These are phyloP conservation scores for Boletus pseudopeckii DNA, from an alignment of 768 basidiomycete species.

Conservation along the genomic window DNA sequence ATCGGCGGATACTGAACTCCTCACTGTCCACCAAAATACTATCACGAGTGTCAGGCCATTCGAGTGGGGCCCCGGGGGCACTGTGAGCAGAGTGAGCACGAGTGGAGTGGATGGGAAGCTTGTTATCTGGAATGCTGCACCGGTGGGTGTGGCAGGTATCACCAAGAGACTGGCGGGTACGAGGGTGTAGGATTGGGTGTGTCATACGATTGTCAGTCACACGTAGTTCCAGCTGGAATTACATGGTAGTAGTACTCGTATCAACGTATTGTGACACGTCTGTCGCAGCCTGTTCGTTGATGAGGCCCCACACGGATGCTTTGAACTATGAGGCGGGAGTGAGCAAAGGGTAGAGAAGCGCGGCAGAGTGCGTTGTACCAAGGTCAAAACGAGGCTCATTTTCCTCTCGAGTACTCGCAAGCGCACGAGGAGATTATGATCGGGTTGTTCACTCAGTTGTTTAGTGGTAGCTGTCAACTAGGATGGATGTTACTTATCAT, in stretches of 20 bases:
- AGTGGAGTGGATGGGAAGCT: slow-evolving; percentile 92
- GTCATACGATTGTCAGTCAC: background rate
- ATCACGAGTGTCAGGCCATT: slow-evolving; percentile 89
- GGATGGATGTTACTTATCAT: background rate
- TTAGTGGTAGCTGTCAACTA: slow-evolving; percentile 70
- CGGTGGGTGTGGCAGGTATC: slow-evolving; percentile 44
- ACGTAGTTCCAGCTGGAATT: background rate
- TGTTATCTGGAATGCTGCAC: slow-evolving; percentile 83
- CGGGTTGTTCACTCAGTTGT: slow-evolving; percentile 68
- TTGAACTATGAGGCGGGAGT: slow-evolving; percentile 63
- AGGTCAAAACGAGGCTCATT: slow-evolving; percentile 90
- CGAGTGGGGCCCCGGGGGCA: slow-evolving; percentile 47
- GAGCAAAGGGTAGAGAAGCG: background rate
- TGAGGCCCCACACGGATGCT: slow-evolving; percentile 92
- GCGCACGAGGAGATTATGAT: slow-evolving; percentile 70
- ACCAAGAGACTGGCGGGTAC: slow-evolving; percentile 49
- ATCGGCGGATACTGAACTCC: slow-evolving; percentile 64
- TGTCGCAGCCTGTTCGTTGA: slow-evolving; percentile 65
- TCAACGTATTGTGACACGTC: slow-evolving; percentile 18
- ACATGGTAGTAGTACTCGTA: slow-evolving; percentile 13
- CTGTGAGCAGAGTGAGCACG: slow-evolving; percentile 78
- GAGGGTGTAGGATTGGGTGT: slow-evolving; percentile 32
- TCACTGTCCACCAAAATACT: slow-evolving; percentile 96
- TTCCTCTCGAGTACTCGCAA: slow-evolving; percentile 85
- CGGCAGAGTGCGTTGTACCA: slow-evolving; percentile 45